phyloP scores from a whole-genome alignment of 1,284 basidiomycete species.

The Singerocomus inundabilis region DNA sequence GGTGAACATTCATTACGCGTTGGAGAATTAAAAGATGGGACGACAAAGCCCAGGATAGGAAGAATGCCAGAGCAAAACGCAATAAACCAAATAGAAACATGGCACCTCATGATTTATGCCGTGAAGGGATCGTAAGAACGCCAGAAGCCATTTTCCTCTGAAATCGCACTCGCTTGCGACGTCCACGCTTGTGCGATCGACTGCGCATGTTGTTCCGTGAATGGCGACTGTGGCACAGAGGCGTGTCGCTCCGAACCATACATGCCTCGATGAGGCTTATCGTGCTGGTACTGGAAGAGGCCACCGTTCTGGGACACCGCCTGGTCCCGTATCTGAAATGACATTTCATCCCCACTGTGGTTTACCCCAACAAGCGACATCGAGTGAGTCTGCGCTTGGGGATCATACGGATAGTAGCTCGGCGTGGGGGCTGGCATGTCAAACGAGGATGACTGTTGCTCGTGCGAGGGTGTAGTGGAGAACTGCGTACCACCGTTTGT shows the following conservation, averaged over 20 bases:
- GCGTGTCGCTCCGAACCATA: slow-evolving; percentile 24
- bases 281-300: slow-evolving; percentile 23
- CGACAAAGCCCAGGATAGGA: neutral
- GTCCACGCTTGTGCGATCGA: slow-evolving; percentile 20
- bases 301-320: slow-evolving; percentile 14
- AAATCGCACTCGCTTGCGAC: slow-evolving; percentile 16
- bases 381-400: slow-evolving; percentile 16
- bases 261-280: slow-evolving; percentile 25
- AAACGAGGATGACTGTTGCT: slow-evolving; percentile 21
- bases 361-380: slow-evolving; percentile 22
- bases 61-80: neutral
- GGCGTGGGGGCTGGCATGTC: slow-evolving; percentile 21
- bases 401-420: slow-evolving; percentile 24
- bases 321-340: slow-evolving; percentile 23
- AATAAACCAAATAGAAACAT: neutral
- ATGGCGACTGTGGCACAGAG: slow-evolving; percentile 21
- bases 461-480: slow-evolving; percentile 20
- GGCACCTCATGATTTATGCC: slow-evolving; percentile 12
- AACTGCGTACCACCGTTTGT: slow-evolving; percentile 20
- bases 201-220: slow-evolving; percentile 11
- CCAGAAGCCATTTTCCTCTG: slow-evolving; percentile 25
- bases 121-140: slow-evolving; percentile 29
- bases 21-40: neutral
- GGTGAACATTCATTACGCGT: slow-evolving; percentile 7
- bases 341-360: slow-evolving; percentile 15